Percentiles rank a stretch among this genome's conserved stretches.
Evolutionary conservation across 495 filamentous ascomycete species (phyloP).

Genomic region (Thermothielavioides terrestris): DNA sequence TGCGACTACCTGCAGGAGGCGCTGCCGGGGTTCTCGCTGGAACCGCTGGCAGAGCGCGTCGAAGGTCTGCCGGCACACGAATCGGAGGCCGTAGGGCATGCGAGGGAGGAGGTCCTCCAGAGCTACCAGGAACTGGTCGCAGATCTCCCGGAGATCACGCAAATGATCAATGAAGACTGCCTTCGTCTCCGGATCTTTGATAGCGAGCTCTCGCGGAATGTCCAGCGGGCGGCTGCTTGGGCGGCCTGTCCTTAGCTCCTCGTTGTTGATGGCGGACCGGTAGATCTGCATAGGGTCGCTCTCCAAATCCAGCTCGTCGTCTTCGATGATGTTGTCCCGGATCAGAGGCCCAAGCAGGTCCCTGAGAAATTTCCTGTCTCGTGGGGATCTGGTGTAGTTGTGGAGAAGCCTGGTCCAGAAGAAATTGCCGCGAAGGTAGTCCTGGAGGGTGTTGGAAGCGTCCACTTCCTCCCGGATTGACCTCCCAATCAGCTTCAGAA

Average conservation of each 20-base stretch:
- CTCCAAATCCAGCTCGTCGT: constrained; percentile 82
- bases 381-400: constrained; percentile 83
- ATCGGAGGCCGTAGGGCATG: constrained; percentile 91
- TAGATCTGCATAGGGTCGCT: constrained; percentile 98
- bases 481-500: constrained; percentile 77
- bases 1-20: constrained; percentile 73
- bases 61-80: constrained; percentile 79
- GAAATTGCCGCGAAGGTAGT: constrained; percentile 81
- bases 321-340: constrained; percentile 81
- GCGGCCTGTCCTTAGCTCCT: constrained; percentile 85
- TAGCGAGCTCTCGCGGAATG: constrained; percentile 82
- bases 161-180: constrained; percentile 87
- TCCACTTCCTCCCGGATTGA: constrained; percentile 86
- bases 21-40: constrained; percentile 64
- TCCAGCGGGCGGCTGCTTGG: constrained; percentile 70
- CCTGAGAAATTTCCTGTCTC: constrained; percentile 84
- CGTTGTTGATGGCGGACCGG: constrained; percentile 86
- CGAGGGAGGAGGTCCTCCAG: constrained; percentile 75
- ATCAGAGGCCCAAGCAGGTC: constrained; percentile 76
- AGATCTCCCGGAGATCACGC: constrained; percentile 85
- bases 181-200: constrained; percentile 85
- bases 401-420: constrained; percentile 85
- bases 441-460: constrained; percentile 59
- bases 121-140: constrained; percentile 73
- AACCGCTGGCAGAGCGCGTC: constrained; percentile 67